Evolutionary conservation across 2,329 filamentous ascomycete genomes (phyloP).

Genomic region (Ophiosphaerella herpotricha): DNA sequence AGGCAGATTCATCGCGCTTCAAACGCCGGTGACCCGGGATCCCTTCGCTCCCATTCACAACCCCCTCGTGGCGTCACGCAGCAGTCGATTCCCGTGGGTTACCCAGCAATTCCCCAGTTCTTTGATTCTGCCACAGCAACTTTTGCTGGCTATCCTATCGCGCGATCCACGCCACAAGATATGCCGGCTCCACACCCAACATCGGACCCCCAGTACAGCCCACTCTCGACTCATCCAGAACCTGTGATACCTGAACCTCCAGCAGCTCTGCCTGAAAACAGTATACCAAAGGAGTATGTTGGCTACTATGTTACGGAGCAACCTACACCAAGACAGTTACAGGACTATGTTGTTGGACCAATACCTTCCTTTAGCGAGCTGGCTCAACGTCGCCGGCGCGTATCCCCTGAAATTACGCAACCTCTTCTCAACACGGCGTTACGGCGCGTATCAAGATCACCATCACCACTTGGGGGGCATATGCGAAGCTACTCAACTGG

Average conservation of each 20-base stretch:
- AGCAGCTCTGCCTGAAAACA: slow-evolving; percentile 28
- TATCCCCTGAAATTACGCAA: slow-evolving; percentile 50
- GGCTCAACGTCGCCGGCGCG: slow-evolving; percentile 46
- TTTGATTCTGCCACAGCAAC: slow-evolving; percentile 30
- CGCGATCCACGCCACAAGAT: slow-evolving; percentile 38
- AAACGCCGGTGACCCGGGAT: slow-evolving; percentile 50
- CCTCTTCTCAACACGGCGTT: slow-evolving; percentile 45
- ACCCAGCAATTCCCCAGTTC: slow-evolving; percentile 42
- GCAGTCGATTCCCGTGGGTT: slow-evolving; percentile 47
- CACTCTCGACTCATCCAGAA: slow-evolving; percentile 24
- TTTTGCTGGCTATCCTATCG: slow-evolving; percentile 41
- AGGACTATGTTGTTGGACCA: slow-evolving; percentile 41
- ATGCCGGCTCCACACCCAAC: slow-evolving; percentile 20
- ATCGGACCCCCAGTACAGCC: slow-evolving; percentile 28
- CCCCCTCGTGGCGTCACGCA: slow-evolving; percentile 52
- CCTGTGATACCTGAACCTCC: slow-evolving; percentile 5
- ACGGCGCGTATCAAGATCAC: slow-evolving; percentile 49
- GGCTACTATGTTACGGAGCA: slow-evolving; percentile 56
- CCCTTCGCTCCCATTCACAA: slow-evolving; percentile 56
- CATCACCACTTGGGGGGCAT: slow-evolving; percentile 53
- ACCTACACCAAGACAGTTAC: slow-evolving; percentile 45
- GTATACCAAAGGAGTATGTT: slow-evolving; percentile 56
- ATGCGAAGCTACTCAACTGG: slow-evolving; percentile 47
- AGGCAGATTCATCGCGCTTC: slow-evolving; percentile 50
- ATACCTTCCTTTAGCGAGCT: slow-evolving; percentile 49